Conservation (phyloP, 345 rosid species). For the Sisymbrium irio region DNA sequence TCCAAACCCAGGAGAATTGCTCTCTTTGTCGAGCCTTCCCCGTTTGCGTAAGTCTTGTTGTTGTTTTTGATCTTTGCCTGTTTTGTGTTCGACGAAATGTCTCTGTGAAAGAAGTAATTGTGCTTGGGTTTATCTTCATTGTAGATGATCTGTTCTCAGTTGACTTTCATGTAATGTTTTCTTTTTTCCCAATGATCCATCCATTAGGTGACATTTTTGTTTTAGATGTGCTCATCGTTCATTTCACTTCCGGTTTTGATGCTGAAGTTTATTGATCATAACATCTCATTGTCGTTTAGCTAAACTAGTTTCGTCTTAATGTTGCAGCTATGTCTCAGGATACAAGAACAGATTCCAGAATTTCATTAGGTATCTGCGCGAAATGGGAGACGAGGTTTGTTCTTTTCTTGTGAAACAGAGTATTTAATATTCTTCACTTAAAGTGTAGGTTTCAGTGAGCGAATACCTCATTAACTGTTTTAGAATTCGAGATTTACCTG, state of each 20-base stretch:
- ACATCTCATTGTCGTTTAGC: neutral
- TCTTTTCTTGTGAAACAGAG: neutral
- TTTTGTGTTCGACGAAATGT: conserved; percentile 33
- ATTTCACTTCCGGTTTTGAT: neutral
- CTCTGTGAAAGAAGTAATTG: neutral
- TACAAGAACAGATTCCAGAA: conserved; percentile 98
- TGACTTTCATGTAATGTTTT: conserved; percentile 12
- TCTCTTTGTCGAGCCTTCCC: conserved; percentile 97
- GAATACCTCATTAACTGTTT: neutral
- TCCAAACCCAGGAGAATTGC: conserved; percentile 78
- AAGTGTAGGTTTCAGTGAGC: neutral
- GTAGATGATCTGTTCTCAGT: neutral
- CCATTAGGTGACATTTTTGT: neutral
- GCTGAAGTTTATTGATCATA: neutral
- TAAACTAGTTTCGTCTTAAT: conserved; percentile 23
- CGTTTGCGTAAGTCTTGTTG: conserved; percentile 71
- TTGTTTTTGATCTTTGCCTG: neutral
- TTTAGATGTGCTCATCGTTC: too few relatives aligned
- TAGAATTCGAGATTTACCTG: neutral
- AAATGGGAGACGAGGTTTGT: conserved; percentile 96
- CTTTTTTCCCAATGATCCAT: neutral
- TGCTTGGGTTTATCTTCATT: neutral
- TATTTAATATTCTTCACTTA: neutral
- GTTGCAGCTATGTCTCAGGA: conserved; percentile 91
- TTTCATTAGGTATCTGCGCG: conserved; percentile 84